Base-by-base conservation (phyloP, 257 asterid genomes). In the Eucommia ulmoides region DNA sequence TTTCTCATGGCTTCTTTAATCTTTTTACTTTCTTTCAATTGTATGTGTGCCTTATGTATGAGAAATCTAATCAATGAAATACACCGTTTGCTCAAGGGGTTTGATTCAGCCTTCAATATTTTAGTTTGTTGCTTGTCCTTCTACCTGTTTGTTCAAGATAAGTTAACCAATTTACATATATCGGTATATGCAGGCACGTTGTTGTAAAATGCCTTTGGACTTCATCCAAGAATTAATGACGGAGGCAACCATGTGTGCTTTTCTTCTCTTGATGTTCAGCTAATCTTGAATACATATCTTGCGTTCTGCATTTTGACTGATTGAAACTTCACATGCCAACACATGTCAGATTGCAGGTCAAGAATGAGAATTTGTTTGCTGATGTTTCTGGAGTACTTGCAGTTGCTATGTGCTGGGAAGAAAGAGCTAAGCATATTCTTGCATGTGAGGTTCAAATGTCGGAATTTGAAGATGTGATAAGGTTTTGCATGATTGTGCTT, bases 341-440 rank as follows among this genome's bases (percentile, higher is more conserved):
- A 49, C 63, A 55, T 63, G 59, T 55, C 94, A 88, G 97, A 64
- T 66, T 81, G 57, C 95, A 82, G 73, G 78, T 88, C 63, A 84
- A 76, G 67, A 69, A 73, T 60, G 97, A 88, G 78, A 75, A 82
- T 64, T 56, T 72, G 33, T 88, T 88, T 59, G 45, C 72, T 64
- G 84, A 73, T 65, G 65, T 84, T 44, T 74, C 78, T 49, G 61
- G 56, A 54, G 70, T 69, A 47, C 71, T 65, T 38, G 70, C 69
- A 16, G 50, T 54, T 61, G 93, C 84, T 50, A 18, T 65, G 59
- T 25, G 51, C 56, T 81, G 88, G 87, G 95, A 88, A 66, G 84
- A 77, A 58, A 76, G 75, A 59, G 94, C 93, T 46, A 74, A 71
- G 55, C 54, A 54, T 50, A 46, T 73, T 61, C 85, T 88, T 49